phyloP scores from a whole-genome alignment of 139 green algal species.

The Chlorella sp. region DNA sequence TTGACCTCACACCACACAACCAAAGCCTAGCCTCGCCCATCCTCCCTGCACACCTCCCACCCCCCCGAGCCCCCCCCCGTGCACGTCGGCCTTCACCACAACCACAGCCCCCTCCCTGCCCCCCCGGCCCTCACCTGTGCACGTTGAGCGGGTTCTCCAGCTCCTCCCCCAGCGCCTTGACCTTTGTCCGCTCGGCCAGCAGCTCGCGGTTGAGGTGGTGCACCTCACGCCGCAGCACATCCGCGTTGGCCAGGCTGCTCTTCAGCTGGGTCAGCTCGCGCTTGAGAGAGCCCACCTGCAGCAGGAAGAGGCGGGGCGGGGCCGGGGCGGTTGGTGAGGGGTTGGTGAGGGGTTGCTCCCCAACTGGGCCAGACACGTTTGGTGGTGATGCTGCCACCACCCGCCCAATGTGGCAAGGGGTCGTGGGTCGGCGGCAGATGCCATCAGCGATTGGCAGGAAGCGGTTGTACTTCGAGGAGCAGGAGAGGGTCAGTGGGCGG shows the following conservation, averaged over 20 bases:
- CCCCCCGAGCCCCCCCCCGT: too few relatives aligned
- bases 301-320: background rate
- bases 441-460: background rate
- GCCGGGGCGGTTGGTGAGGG: background rate
- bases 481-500: background rate
- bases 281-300: conserved; percentile 73
- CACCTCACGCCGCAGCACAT: conserved; percentile 93
- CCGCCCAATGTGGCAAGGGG: too few relatives aligned
- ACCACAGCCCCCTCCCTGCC: too few relatives aligned
- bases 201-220: conserved; percentile 84
- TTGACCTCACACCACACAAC: too few relatives aligned
- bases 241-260: conserved; percentile 80
- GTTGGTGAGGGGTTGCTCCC: background rate
- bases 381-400: too few relatives aligned
- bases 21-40: too few relatives aligned
- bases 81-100: too few relatives aligned
- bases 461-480: background rate
- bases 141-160: conserved; percentile 96
- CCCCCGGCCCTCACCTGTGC: conserved; percentile 65
- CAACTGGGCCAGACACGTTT: background rate
- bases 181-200: conserved; percentile 76
- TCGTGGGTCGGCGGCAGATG: too few relatives aligned
- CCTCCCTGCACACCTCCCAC: too few relatives aligned
- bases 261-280: conserved; percentile 88
- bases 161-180: conserved; percentile 90